phyloP scores from a whole-genome alignment of 352 stramenopile genomes.

The Globisporangium rhizosaccharum region DNA sequence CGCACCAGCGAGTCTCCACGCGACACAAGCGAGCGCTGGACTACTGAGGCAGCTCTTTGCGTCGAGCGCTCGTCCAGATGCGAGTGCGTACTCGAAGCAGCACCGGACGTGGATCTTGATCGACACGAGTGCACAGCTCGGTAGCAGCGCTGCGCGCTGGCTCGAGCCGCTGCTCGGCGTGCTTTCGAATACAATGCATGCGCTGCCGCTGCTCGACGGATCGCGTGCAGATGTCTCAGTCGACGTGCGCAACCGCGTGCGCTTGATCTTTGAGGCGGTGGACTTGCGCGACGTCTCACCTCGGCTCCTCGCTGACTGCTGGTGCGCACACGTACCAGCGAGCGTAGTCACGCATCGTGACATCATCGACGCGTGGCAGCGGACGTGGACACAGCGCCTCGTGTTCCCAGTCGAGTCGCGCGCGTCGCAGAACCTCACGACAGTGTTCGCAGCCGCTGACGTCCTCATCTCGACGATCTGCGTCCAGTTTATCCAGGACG shows the following conservation, averaged over 20 bases:
- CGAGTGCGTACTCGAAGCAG: conserved; percentile 1
- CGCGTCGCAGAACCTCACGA: conserved; percentile 7
- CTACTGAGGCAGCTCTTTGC: conserved; percentile 5
- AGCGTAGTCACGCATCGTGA: conserved; percentile 3
- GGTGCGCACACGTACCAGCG: conserved; percentile 5
- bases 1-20: not conserved
- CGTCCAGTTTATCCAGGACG: conserved; percentile 21
- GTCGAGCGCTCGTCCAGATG: not conserved
- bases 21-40: not conserved
- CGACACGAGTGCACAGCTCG: conserved; percentile 17
- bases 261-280: conserved; percentile 15
- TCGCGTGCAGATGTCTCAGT: not conserved
- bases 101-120: conserved; percentile 24
- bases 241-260: conserved; percentile 4
- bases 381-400: conserved; percentile 5
- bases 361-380: conserved; percentile 2
- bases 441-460: conserved; percentile 26
- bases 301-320: conserved; percentile 7
- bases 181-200: not conserved
- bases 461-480: conserved; percentile 25
- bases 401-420: not conserved
- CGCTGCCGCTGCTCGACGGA: conserved; percentile 5
- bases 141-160: conserved; percentile 6
- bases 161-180: conserved; percentile 24
- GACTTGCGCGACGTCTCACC: conserved; percentile 9